Conservation (phyloP, 176 grass and related monocot species). For the Rhynchospora breviuscula region DNA sequence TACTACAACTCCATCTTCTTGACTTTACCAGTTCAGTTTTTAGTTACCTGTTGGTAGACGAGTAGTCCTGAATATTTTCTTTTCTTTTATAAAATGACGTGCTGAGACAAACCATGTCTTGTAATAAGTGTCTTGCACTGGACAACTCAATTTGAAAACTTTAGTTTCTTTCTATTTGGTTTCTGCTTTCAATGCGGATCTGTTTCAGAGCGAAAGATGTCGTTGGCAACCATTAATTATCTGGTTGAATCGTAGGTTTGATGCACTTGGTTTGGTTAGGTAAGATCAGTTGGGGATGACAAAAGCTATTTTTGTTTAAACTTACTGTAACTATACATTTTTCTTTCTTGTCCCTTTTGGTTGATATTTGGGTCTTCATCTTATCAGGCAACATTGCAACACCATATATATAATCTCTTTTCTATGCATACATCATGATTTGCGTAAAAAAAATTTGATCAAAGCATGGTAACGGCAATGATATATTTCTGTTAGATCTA, state of each 20-base stretch:
- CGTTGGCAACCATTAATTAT: background rate
- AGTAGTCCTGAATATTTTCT: background rate
- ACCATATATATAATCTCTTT: too few species aligned
- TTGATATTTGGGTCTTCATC: too few species aligned
- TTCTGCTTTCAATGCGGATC: background rate
- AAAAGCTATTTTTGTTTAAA: too few species aligned
- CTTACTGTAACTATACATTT: too few species aligned
- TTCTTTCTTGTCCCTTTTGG: too few species aligned
- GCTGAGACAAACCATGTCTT: background rate
- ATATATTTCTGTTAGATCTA: background rate
- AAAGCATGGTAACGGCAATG: background rate
- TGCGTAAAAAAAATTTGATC: background rate
- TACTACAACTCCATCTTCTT: slow-evolving; percentile 21
- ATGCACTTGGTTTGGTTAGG: background rate
- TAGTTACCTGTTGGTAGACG: background rate
- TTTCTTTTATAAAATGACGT: background rate
- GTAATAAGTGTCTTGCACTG: slow-evolving; percentile 8
- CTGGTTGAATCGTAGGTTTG: background rate
- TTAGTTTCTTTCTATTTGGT: background rate
- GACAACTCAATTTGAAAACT: background rate
- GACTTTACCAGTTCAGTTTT: background rate
- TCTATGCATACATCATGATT: background rate
- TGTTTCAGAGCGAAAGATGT: background rate
- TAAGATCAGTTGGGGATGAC: too few species aligned
- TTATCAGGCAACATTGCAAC: too few species aligned